Evolutionary conservation across 768 basidiomycete species (phyloP).

Genomic region (Podaxis pistillaris): DNA sequence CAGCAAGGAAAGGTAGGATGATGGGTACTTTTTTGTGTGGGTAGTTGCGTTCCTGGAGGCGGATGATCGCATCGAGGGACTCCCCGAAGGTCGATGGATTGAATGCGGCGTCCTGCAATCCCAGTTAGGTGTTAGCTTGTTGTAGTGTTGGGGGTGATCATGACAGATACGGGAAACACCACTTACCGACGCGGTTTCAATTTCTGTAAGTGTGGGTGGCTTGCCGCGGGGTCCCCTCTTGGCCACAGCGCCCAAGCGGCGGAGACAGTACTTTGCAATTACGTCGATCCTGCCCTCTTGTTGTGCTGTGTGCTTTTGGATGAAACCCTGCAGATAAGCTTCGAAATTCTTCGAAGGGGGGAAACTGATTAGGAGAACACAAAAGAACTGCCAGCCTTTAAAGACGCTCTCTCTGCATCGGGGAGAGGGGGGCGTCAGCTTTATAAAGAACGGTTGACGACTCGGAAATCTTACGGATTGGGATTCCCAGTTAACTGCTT

Average conservation of each 20-base stretch:
- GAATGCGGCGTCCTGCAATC: slow-evolving; percentile 80
- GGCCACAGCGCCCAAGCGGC: slow-evolving; percentile 70
- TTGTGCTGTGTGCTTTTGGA: slow-evolving; percentile 63
- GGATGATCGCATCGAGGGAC: slow-evolving; percentile 79
- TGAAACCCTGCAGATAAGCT: slow-evolving; percentile 76
- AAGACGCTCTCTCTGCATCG: slow-evolving; percentile 74
- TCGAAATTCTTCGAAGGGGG: slow-evolving; percentile 94
- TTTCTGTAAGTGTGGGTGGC: slow-evolving; percentile 77
- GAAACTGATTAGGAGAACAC: slow-evolving; percentile 88
- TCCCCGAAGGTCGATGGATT: slow-evolving; percentile 94
- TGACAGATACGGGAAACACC: not conserved
- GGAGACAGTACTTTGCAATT: slow-evolving; percentile 89
- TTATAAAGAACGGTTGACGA: not conserved
- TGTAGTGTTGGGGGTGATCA: not conserved
- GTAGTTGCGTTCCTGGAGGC: slow-evolving; percentile 84
- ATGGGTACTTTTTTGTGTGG: slow-evolving; percentile 85
- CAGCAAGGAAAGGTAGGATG: slow-evolving; percentile 90
- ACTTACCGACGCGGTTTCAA: slow-evolving; percentile 85
- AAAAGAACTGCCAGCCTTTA: slow-evolving; percentile 91
- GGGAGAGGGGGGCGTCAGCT: slow-evolving; percentile 9
- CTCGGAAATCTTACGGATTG: slow-evolving; percentile 53
- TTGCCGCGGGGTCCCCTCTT: slow-evolving; percentile 87
- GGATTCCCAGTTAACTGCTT: slow-evolving; percentile 88
- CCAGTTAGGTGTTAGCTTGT: not conserved
- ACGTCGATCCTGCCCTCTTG: slow-evolving; percentile 80